Evolutionary conservation across 257 asterid genomes (phyloP), one percentile per base, ranked within the genome.

Genomic region (Fraxinus excelsior): DNA sequence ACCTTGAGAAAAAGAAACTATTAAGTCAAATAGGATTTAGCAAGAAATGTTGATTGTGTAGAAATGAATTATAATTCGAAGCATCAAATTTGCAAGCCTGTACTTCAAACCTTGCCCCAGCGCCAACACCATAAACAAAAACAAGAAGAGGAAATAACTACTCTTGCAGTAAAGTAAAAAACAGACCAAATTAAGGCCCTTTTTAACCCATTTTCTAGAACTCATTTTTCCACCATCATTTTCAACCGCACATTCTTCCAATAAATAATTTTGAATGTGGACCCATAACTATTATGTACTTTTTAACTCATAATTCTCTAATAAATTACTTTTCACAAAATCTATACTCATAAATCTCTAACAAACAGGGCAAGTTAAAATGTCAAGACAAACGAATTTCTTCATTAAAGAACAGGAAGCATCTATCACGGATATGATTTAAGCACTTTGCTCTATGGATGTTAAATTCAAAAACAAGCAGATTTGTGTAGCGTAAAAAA

Each of bases 1-100:
- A 73, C 92, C 96, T 85, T 75, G 82, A 71, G n/a, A 21, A 72
- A 31, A 44, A 74, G 60, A 75, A 53, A 73, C 44, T 23, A 84
- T 12, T 8, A 28, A 31, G 58, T 67, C 64, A 82, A 31, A 65
- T 29, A 35, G 7, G 67, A 34, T 12, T 32, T 67, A 56, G 5
- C 26, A 10, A 38, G 21, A 14, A 73, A 23, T 31, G 38, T 74
- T 75, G 29, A 53, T 14, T 72, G 65, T 34, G 14, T 3, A 2
- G 8, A 25, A 37, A 40, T 2, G 28, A 62, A 65, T 23, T 64
- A 18, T 10, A 23, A 19, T 25, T 3, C 60, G 26, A 60, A 0
- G 77, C 69, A 34, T 31, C 46, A 73, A 10, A 51, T 19, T 73
- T 60, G 19, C 13, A 73, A 3, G 56, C 14, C 25, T 12, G 42